A percentile compares a stretch with the other conserved stretches of the same genome.
Conservation (phyloP, 306 rosid species). For the Cucurbita ficifolia region DNA sequence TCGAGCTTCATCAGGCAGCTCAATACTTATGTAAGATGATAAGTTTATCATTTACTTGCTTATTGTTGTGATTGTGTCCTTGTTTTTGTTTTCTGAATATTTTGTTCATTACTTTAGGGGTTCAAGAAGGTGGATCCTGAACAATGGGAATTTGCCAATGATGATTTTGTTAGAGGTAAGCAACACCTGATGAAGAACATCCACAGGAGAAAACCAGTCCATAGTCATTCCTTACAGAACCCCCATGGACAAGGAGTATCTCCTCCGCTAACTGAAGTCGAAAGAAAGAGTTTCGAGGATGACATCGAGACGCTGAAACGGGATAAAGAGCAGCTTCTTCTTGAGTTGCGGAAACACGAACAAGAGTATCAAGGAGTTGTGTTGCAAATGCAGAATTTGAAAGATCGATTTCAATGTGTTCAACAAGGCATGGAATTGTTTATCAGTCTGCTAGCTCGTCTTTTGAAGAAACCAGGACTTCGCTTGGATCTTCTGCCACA, state of each 20-base stretch:
- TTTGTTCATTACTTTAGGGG: slow-evolving; percentile 34
- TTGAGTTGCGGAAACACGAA: slow-evolving; percentile 35
- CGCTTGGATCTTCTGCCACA: slow-evolving; percentile 25
- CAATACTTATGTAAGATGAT: slow-evolving; percentile 69
- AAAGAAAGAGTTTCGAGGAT: slow-evolving; percentile 32
- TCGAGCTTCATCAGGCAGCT: slow-evolving; percentile 90
- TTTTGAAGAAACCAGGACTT: slow-evolving; percentile 37
- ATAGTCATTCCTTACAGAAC: slow-evolving; percentile 72
- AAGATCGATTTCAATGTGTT: slow-evolving; percentile 32
- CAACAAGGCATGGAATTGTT: slow-evolving; percentile 38
- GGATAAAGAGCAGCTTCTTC: slow-evolving; percentile 33
- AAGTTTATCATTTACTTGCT: slow-evolving; percentile 3
- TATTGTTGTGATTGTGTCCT: not conserved
- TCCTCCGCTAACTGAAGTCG: slow-evolving; percentile 31
- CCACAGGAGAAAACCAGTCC: slow-evolving; percentile 69
- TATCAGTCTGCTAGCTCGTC: slow-evolving; percentile 30
- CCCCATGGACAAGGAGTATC: slow-evolving; percentile 33
- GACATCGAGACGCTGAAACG: slow-evolving; percentile 40
- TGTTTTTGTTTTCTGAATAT: not conserved
- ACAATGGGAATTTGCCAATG: slow-evolving; percentile 82
- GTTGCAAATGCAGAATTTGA: slow-evolving; percentile 17
- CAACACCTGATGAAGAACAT: slow-evolving; percentile 68
- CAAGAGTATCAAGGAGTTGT: slow-evolving; percentile 30
- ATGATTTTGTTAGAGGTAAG: slow-evolving; percentile 59
- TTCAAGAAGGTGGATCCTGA: slow-evolving; percentile 69